These are phyloP conservation scores for Wickerhamiella alocasiicola DNA, from an alignment of 805 yeast species.

Conservation along the genomic window DNA sequence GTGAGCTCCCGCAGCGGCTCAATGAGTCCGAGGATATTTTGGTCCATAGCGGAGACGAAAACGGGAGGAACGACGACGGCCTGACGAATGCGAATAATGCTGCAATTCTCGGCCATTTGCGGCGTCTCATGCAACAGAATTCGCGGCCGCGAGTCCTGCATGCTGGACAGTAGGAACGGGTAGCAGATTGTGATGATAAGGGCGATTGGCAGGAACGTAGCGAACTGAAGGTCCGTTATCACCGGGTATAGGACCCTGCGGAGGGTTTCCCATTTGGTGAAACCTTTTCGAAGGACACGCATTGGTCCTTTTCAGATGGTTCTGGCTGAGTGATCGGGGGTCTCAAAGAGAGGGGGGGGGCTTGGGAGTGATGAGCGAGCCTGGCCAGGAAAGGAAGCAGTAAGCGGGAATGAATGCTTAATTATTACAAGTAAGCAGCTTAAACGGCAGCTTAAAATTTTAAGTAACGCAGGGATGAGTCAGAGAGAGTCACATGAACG, in stretches of 20 bases:
- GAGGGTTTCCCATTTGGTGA: neutral
- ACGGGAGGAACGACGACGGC: slow-evolving; percentile 13
- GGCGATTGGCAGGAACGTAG: slow-evolving; percentile 9
- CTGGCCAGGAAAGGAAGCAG: no score
- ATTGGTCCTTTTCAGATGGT: no score
- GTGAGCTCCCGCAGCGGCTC: slow-evolving; percentile 8
- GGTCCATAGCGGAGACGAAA: slow-evolving; percentile 6
- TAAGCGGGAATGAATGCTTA: no score
- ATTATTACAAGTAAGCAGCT: no score
- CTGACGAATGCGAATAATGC: slow-evolving; percentile 9
- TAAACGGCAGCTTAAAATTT: no score
- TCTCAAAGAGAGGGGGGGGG: no score
- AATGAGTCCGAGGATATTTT: slow-evolving; percentile 2
- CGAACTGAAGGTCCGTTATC: slow-evolving; percentile 7
- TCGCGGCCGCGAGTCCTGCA: slow-evolving; percentile 4
- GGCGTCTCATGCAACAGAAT: slow-evolving; percentile 8
- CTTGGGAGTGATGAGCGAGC: no score
- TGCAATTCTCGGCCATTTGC: neutral
- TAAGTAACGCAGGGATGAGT: no score
- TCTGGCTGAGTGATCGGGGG: no score
- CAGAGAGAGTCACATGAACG: no score
- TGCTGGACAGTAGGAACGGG: slow-evolving; percentile 9
- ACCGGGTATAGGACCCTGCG: neutral
- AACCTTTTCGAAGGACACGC: slow-evolving; percentile 6
- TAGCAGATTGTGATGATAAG: slow-evolving; percentile 6